phyloP scores from a whole-genome alignment of 2,329 filamentous ascomycete genomes.

The Cercospora sojina region DNA sequence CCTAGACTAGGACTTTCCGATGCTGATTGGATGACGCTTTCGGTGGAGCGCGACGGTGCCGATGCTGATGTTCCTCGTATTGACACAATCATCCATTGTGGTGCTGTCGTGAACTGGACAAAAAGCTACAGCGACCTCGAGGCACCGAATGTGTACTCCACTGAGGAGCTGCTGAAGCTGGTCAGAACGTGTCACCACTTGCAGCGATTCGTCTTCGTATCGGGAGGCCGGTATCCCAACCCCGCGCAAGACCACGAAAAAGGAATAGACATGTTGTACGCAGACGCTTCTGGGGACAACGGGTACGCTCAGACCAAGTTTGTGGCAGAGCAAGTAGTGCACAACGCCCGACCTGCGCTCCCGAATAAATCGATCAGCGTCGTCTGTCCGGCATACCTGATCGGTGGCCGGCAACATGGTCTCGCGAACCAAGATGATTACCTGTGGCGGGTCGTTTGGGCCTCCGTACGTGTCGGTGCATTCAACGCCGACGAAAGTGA shows the following conservation, averaged over 20 bases:
- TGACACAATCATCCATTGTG: slow-evolving; percentile 12
- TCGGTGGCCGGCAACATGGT: not conserved
- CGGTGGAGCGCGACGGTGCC: not conserved
- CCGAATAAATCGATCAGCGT: not conserved
- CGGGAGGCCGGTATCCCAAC: not conserved
- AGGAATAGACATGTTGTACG: not conserved
- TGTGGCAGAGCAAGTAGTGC: not conserved
- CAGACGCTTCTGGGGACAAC: not conserved
- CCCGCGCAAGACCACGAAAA: not conserved
- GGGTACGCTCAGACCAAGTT: not conserved
- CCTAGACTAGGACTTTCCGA: not conserved
- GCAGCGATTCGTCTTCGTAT: not conserved
- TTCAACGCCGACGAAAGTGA: not conserved
- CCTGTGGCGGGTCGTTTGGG: slow-evolving; percentile 11
- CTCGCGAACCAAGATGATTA: slow-evolving; percentile 13
- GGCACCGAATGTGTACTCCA: not conserved
- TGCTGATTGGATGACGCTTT: not conserved
- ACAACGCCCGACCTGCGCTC: not conserved
- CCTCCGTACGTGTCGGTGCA: not conserved
- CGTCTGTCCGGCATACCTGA: not conserved
- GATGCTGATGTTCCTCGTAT: not conserved
- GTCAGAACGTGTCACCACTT: not conserved
- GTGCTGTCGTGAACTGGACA: slow-evolving; percentile 11
- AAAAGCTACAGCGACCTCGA: slow-evolving; percentile 5
- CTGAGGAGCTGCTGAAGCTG: not conserved